These are phyloP conservation scores for Malbranchea cinnamomea DNA, from an alignment of 2,329 filamentous ascomycete species.

Conservation along the genomic window DNA sequence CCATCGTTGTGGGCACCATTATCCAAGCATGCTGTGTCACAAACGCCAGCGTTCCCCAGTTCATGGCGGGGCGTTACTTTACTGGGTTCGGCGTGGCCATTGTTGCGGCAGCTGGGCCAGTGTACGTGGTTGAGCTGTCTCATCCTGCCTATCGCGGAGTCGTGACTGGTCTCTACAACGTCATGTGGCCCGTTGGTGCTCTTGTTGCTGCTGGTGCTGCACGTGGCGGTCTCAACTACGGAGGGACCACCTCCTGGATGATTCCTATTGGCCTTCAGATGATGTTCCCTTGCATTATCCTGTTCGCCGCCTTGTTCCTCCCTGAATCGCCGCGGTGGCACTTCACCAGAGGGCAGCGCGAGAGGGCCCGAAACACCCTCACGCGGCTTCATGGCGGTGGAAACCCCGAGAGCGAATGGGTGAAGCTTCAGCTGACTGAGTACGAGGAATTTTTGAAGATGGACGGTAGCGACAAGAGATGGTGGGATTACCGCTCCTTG, in stretches of 20 bases:
- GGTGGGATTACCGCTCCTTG: constrained; percentile 45
- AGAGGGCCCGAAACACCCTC: constrained; percentile 43
- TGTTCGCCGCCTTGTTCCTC: constrained; percentile 36
- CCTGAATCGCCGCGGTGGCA: constrained; percentile 51
- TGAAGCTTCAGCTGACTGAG: constrained; percentile 19
- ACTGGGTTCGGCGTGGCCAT: constrained; percentile 46
- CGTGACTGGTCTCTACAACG: constrained; percentile 44
- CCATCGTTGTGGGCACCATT: constrained; percentile 38
- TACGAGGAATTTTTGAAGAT: constrained; percentile 19
- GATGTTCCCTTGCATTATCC: constrained; percentile 32
- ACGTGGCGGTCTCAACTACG: constrained; percentile 29
- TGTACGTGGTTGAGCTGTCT: constrained; percentile 49
- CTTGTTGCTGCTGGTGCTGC: constrained; percentile 42
- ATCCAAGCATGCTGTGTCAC: constrained; percentile 35
- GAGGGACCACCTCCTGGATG: constrained; percentile 39
- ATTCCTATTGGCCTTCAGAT: constrained; percentile 42
- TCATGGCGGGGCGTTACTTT: constrained; percentile 42
- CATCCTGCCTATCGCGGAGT: constrained; percentile 49
- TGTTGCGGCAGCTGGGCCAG: constrained; percentile 43
- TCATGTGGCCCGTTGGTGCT: constrained; percentile 33
- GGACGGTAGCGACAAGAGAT: constrained; percentile 36
- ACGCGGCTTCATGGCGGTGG: constrained; percentile 44
- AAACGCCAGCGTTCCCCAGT: constrained; percentile 28
- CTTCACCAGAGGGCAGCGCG: constrained; percentile 42
- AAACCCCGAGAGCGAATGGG: constrained; percentile 17